These are phyloP conservation scores for Apiospora marii DNA, from an alignment of 2,329 filamentous ascomycete genomes.

Conservation along the genomic window DNA sequence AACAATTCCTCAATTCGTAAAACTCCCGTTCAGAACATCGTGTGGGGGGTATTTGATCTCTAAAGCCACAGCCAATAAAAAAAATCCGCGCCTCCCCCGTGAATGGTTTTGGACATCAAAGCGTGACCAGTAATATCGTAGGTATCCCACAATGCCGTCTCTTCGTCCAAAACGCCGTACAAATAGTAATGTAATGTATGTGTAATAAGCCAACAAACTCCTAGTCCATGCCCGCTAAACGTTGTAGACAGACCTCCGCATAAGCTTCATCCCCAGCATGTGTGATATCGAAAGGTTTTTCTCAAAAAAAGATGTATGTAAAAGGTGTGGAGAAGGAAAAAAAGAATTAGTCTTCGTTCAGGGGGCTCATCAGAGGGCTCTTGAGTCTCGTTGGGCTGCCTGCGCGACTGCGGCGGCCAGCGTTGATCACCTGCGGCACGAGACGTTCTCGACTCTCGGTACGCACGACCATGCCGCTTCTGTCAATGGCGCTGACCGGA, in stretches of 20 bases:
- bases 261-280: constrained; percentile 15
- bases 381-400: constrained; percentile 66
- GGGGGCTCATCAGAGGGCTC: constrained; percentile 61
- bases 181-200: constrained; percentile 6
- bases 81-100: neutral
- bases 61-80: constrained; percentile 4
- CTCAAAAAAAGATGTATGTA: neutral
- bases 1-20: constrained; percentile 5
- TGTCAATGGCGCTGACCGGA: constrained; percentile 59
- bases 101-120: constrained; percentile 16
- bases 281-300: constrained; percentile 13
- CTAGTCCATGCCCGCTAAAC: constrained; percentile 19
- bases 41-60: constrained; percentile 21
- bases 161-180: constrained; percentile 18
- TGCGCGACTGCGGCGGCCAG: constrained; percentile 64
- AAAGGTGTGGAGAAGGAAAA: neutral
- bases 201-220: constrained; percentile 21
- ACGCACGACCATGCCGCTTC: constrained; percentile 78
- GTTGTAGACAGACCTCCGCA: constrained; percentile 4
- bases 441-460: constrained; percentile 88
- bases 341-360: constrained; percentile 50
- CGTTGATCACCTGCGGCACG: constrained; percentile 62
- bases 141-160: constrained; percentile 7
- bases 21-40: constrained; percentile 20
- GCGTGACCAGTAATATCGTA: neutral